Percentiles rank a stretch among this genome's conserved stretches.
phyloP scores from a whole-genome alignment of 805 yeast species.

The Blastobotrys attinorum region DNA sequence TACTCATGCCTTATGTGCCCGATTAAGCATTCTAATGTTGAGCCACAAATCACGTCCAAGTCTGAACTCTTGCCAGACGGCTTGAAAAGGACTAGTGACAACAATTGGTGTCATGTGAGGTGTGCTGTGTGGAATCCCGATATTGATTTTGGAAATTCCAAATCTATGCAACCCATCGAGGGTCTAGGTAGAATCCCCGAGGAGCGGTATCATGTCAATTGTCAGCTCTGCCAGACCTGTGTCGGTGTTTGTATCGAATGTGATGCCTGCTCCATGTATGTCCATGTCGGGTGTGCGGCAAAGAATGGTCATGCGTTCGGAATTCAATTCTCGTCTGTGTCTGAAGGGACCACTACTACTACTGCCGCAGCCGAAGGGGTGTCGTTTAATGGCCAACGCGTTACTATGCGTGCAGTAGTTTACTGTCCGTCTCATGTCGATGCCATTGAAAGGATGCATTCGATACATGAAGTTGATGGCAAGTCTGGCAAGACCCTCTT shows the following conservation, averaged over 20 bases:
- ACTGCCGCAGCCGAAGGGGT: neutral
- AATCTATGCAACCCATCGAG: constrained; percentile 40
- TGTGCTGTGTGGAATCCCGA: constrained; percentile 56
- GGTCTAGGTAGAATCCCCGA: constrained; percentile 30
- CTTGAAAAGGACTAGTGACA: constrained; percentile 56
- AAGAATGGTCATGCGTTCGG: constrained; percentile 43
- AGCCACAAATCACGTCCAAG: constrained; percentile 36
- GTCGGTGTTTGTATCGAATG: constrained; percentile 46
- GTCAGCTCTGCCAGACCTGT: constrained; percentile 39
- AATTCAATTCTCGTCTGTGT: constrained; percentile 35
- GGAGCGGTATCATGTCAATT: constrained; percentile 27
- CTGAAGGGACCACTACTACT: neutral
- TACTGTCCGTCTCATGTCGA: constrained; percentile 30
- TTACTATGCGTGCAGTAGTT: constrained; percentile 13
- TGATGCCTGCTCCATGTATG: constrained; percentile 33
- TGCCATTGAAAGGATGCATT: constrained; percentile 12
- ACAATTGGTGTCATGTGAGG: constrained; percentile 69
- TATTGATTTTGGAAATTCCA: constrained; percentile 36
- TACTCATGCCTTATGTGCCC: constrained; percentile 65
- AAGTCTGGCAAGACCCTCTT: constrained; percentile 21
- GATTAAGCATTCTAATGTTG: constrained; percentile 42
- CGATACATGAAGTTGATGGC: constrained; percentile 21
- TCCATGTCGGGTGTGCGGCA: constrained; percentile 56
- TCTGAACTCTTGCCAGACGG: constrained; percentile 48
- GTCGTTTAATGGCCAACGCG: constrained; percentile 13